Evolutionary conservation across 2,329 filamentous ascomycete species (phyloP).

Genomic region (Fusarium nurragi): DNA sequence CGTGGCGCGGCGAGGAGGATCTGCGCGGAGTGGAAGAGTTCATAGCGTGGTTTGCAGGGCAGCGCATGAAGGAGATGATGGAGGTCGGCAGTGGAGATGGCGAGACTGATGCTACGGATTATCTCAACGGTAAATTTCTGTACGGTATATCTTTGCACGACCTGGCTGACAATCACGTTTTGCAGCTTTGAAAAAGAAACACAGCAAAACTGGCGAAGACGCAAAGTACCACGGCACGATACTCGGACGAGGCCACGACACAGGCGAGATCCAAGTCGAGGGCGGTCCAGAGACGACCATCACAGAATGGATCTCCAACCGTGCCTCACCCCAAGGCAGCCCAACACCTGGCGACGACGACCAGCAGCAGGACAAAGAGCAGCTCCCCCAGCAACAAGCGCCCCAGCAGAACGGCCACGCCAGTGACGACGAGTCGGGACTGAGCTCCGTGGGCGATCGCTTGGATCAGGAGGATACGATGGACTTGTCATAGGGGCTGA

Average conservation of each 20-base stretch:
- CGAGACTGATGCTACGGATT: slow-evolving; percentile 72
- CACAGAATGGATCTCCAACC: slow-evolving; percentile 50
- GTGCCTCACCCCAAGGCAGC: slow-evolving; percentile 32
- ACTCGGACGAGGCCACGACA: slow-evolving; percentile 77
- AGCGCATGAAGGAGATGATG: slow-evolving; percentile 80
- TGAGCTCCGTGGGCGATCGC: slow-evolving; percentile 65
- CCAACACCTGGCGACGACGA: slow-evolving; percentile 13
- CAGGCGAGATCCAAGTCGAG: slow-evolving; percentile 78
- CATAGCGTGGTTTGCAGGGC: slow-evolving; percentile 79
- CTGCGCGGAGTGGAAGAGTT: slow-evolving; percentile 80
- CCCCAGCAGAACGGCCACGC: slow-evolving; percentile 40
- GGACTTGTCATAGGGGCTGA: slow-evolving; percentile 52
- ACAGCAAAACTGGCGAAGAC: slow-evolving; percentile 88
- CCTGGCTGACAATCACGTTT: slow-evolving; percentile 51
- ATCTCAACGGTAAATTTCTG: slow-evolving; percentile 66
- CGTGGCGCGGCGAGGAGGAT: slow-evolving; percentile 78
- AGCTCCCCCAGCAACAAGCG: slow-evolving; percentile 12
- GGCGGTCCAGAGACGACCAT: slow-evolving; percentile 65
- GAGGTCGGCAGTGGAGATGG: slow-evolving; percentile 80
- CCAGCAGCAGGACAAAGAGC: slow-evolving; percentile 8
- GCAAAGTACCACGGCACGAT: slow-evolving; percentile 86
- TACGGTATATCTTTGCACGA: neutral
- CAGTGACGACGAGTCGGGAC: slow-evolving; percentile 58
- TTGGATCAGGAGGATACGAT: slow-evolving; percentile 57
- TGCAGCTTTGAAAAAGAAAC: slow-evolving; percentile 86